Evolutionary conservation across 2,329 filamentous ascomycete genomes (phyloP), one percentile per base, ranked within the genome.

Genomic region (Xylaria sp.): DNA sequence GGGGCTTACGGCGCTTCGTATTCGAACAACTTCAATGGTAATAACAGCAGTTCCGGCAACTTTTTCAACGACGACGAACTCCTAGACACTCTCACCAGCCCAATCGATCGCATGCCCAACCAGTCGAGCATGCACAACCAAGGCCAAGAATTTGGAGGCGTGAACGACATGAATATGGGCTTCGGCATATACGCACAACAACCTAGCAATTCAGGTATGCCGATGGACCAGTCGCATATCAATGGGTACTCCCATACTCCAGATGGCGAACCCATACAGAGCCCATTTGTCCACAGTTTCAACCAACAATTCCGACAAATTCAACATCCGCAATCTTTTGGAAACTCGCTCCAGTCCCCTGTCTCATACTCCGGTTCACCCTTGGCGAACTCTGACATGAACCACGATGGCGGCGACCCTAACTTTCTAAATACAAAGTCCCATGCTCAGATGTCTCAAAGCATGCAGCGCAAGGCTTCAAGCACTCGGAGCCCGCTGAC

Each of bases 21-120:
- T 74, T 85, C 88, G 66, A 90, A 91, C 80, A 87, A 86, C 75
- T 90, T 87, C 76, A 84, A 82, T 66, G 83, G 86, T 28, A 83
- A 82, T 72, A 84, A 81, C 76, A 91, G 88, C 77, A 84, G 90
- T 73, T 86, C 88, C 39, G 90, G 89, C 67, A 91, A 88, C 79
- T 97, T 94, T 83, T 94, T 97, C 73, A 91, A 89, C 71, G 95
- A 97, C 73, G 95, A 98, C 72, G 95, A 98, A 78, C 85, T 98
- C 56, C 86, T 95, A 56, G 94, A 97, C 73, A 88, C 88, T 44
- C 85, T 95, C 9, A 86, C 82, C 52, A 86, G 85, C 74, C 85
- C 88, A 37, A 83, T 86, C 37, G 87, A 88, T 54, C 78, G 78
- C 23, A 77, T 77, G 58, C 54, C 74, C n/a, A 76, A 75, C 44